A percentile compares a stretch with the other conserved stretches of the same genome.
Conservation (phyloP, 2,329 filamentous ascomycete genomes). For the Clonostachys chloroleuca region DNA sequence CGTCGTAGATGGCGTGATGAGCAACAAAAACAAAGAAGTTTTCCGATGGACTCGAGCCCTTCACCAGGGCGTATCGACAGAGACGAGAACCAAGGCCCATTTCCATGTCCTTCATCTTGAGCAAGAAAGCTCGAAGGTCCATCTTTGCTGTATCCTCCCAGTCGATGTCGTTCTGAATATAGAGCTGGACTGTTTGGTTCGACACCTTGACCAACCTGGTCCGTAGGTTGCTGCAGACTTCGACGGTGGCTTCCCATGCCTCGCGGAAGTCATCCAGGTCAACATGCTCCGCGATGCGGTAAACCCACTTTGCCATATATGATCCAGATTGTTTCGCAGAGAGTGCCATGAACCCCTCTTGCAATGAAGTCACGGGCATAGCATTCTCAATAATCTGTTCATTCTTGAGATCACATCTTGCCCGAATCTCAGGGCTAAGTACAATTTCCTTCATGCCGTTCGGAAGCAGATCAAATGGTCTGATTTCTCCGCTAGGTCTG, state of each 20-base stretch:
- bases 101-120: not conserved
- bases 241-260: slow-evolving; percentile 15
- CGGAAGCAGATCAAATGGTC: too few species aligned
- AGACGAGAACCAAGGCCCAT: slow-evolving; percentile 6
- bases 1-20: slow-evolving; percentile 5
- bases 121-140: not conserved
- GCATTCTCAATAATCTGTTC: slow-evolving; percentile 15
- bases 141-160: not conserved
- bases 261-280: slow-evolving; percentile 14
- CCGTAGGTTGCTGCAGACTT: slow-evolving; percentile 3
- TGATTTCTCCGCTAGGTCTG: too few species aligned
- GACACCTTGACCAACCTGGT: slow-evolving; percentile 2
- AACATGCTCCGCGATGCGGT: slow-evolving; percentile 10
- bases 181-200: not conserved
- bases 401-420: not conserved
- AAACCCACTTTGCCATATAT: slow-evolving; percentile 3
- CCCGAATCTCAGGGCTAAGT: too few species aligned
- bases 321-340: slow-evolving; percentile 8
- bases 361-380: slow-evolving; percentile 32
- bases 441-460: too few species aligned
- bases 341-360: slow-evolving; percentile 31
- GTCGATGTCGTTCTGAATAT: not conserved
- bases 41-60: not conserved
- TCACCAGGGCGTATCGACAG: slow-evolving; percentile 4
- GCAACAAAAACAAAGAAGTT: slow-evolving; percentile 1